Evolutionary conservation across 768 basidiomycete genomes (phyloP).

Genomic region (Tulasnella sp.): DNA sequence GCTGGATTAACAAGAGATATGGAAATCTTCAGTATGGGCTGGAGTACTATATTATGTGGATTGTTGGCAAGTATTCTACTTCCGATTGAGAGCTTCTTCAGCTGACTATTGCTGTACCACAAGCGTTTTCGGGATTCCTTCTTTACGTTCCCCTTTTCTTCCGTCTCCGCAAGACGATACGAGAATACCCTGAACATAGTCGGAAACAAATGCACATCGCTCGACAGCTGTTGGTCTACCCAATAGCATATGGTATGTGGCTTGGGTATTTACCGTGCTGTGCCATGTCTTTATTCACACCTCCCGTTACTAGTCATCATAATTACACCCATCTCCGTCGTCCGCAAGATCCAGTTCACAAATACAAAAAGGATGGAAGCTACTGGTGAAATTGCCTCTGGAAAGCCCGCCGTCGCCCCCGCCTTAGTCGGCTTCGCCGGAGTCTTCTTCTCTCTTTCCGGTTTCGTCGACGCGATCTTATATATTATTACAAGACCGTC

Average conservation of each 20-base stretch:
- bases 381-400: neutral
- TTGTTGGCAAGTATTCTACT: constrained; percentile 41
- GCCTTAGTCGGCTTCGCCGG: constrained; percentile 48
- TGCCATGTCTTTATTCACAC: neutral
- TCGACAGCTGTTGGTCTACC: constrained; percentile 13
- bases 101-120: neutral
- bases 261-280: neutral
- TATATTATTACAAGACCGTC: constrained; percentile 44
- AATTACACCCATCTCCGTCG: constrained; percentile 50
- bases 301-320: constrained; percentile 3
- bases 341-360: constrained; percentile 49
- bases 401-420: constrained; percentile 40
- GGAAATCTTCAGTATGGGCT: constrained; percentile 50
- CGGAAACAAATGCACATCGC: neutral
- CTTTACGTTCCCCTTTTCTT: constrained; percentile 54
- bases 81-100: too few species aligned
- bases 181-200: neutral
- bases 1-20: constrained; percentile 53
- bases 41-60: constrained; percentile 60
- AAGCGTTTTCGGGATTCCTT: constrained; percentile 47
- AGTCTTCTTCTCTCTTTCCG: constrained; percentile 51
- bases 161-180: constrained; percentile 41
- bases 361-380: neutral
- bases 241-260: constrained; percentile 7
- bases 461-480: constrained; percentile 53